These are phyloP conservation scores for Hypoxylon perforatum DNA, from an alignment of 495 filamentous ascomycete genomes.

Conservation along the genomic window DNA sequence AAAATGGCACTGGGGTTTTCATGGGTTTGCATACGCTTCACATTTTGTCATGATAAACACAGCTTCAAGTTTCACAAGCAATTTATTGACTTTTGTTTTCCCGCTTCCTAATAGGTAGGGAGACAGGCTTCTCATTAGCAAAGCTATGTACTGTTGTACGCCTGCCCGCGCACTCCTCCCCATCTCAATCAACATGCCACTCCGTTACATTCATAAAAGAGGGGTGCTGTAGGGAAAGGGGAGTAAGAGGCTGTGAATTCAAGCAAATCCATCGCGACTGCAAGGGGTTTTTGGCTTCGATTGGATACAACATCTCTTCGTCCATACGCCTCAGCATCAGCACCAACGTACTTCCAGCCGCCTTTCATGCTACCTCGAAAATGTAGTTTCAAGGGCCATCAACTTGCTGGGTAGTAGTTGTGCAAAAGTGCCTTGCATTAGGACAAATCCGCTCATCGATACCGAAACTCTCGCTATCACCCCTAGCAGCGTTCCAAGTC, in stretches of 20 bases:
- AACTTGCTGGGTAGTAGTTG: slow-evolving; percentile 15
- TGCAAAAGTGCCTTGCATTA: slow-evolving; percentile 4
- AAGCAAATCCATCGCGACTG: slow-evolving; percentile 22
- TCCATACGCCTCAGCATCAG: slow-evolving; percentile 11
- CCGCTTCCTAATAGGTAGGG: slow-evolving; percentile 24
- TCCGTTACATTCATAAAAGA: neutral
- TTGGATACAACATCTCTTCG: slow-evolving; percentile 16
- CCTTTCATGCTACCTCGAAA: slow-evolving; percentile 3
- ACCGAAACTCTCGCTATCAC: slow-evolving; percentile 8
- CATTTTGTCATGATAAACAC: neutral
- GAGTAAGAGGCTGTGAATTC: slow-evolving; percentile 14
- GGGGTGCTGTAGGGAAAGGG: slow-evolving; percentile 2
- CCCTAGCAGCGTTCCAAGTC: slow-evolving; percentile 22
- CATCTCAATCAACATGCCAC: slow-evolving; percentile 16
- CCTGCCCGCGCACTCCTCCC: neutral
- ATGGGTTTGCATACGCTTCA: too few relatives aligned
- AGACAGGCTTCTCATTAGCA: slow-evolving; percentile 11
- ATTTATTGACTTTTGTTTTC: slow-evolving; percentile 31
- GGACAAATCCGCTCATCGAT: neutral
- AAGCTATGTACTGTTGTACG: slow-evolving; percentile 21
- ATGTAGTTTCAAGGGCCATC: slow-evolving; percentile 6
- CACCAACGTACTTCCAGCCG: slow-evolving; percentile 12
- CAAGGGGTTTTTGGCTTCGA: slow-evolving; percentile 10
- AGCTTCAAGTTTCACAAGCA: slow-evolving; percentile 17
- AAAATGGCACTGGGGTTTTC: too few relatives aligned